Percentiles rank a stretch among this genome's conserved stretches.
phyloP scores from a whole-genome alignment of 176 grass and related monocot genomes.

The Aegilops sharonensis region DNA sequence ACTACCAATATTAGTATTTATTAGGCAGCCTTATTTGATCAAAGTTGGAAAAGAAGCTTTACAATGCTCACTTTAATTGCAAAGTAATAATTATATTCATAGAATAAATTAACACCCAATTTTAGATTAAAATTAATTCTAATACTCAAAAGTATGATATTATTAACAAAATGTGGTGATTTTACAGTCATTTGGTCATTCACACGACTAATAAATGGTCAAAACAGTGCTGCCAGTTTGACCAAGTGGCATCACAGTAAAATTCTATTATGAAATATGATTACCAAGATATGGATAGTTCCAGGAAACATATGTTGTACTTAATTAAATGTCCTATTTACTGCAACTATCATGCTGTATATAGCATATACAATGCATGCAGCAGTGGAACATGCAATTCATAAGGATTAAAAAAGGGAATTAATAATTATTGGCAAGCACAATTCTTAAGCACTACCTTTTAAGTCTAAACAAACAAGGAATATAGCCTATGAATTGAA shows the following conservation, averaged over 20 bases:
- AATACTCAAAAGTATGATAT: neutral
- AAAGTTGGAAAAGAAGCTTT: neutral
- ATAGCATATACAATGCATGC: neutral
- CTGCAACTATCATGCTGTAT: neutral
- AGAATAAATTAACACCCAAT: neutral
- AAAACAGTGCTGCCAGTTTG: neutral
- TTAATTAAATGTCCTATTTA: neutral
- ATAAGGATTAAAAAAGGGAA: neutral
- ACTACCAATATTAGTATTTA: neutral
- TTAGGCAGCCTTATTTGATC: neutral
- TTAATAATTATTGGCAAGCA: neutral
- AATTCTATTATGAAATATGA: neutral
- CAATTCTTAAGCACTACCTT: neutral
- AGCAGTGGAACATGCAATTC: neutral
- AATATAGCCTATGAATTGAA: neutral
- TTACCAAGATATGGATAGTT: neutral
- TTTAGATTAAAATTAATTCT: neutral
- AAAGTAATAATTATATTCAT: neutral
- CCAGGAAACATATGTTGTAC: neutral
- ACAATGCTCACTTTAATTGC: neutral
- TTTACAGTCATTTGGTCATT: neutral
- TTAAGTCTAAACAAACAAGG: neutral
- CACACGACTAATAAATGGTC: neutral
- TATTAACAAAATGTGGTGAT: neutral
- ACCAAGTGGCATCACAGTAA: neutral